Evolutionary conservation across 1,284 basidiomycete species (phyloP).

Genomic region (Blastosporella zonata): DNA sequence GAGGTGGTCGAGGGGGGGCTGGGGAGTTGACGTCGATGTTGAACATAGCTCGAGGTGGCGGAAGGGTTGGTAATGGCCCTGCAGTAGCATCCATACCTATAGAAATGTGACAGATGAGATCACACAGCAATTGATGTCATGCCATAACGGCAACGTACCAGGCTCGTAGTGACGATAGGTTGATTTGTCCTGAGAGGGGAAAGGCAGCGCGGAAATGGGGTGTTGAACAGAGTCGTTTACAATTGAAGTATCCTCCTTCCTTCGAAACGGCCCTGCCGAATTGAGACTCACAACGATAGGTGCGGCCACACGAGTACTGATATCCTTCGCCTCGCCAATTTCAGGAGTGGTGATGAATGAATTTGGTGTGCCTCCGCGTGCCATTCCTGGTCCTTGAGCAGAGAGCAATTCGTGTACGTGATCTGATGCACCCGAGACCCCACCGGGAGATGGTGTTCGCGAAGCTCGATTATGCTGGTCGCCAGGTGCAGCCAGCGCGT

Average conservation of each 20-base stretch:
- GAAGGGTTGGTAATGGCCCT: constrained; percentile 56
- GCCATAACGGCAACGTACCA: constrained; percentile 26
- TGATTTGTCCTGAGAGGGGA: constrained; percentile 20
- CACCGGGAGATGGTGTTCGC: constrained; percentile 42
- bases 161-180: constrained; percentile 62
- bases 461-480: constrained; percentile 29
- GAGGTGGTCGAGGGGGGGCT: constrained; percentile 65
- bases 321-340: constrained; percentile 56
- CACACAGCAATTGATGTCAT: constrained; percentile 5
- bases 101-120: constrained; percentile 7
- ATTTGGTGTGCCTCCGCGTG: constrained; percentile 16
- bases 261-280: constrained; percentile 23
- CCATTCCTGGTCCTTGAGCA: constrained; percentile 20
- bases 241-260: constrained; percentile 21
- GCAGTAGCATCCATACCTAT: constrained; percentile 63
- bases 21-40: constrained; percentile 41
- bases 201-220: constrained; percentile 24
- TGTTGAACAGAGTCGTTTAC: constrained; percentile 24
- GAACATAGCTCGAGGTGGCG: constrained; percentile 57
- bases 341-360: constrained; percentile 43
- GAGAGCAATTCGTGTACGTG: constrained; percentile 31
- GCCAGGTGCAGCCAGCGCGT: constrained; percentile 6
- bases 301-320: constrained; percentile 53
- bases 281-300: constrained; percentile 52
- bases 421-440: constrained; percentile 24